Evolutionary conservation across 1,284 basidiomycete species (phyloP).

Genomic region (Paramarasmius palmivorus): DNA sequence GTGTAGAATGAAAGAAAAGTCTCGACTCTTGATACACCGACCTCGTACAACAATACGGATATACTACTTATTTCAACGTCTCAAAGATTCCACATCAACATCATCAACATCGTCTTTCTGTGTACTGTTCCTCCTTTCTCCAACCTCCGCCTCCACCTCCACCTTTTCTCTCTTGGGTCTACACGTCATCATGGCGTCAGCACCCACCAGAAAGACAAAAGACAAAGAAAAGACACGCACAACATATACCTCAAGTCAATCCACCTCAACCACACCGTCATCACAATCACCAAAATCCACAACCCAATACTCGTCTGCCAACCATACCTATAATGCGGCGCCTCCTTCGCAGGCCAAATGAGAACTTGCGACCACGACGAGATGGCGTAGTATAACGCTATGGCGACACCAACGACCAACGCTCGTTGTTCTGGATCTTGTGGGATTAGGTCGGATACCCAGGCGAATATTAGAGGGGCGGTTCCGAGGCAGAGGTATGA

Average conservation of each 20-base stretch:
- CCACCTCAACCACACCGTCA: background rate
- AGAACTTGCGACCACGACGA: slow-evolving; percentile 6
- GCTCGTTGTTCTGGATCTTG: slow-evolving; percentile 19
- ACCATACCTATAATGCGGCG: slow-evolving; percentile 2
- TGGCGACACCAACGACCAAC: slow-evolving; percentile 16
- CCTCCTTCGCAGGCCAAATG: slow-evolving; percentile 1
- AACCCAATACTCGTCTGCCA: slow-evolving; percentile 6
- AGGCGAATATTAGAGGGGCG: slow-evolving; percentile 17
- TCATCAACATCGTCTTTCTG: no score
- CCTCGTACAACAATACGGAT: no score
- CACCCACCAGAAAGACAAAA: background rate
- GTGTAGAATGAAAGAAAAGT: no score
- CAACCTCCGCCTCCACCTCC: background rate
- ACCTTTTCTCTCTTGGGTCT: background rate
- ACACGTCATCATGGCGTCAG: background rate
- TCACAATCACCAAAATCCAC: slow-evolving; percentile 2
- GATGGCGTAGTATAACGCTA: slow-evolving; percentile 1
- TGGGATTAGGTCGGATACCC: slow-evolving; percentile 18
- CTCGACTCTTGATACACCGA: no score
- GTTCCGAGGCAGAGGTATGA: slow-evolving; percentile 16
- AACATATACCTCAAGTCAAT: background rate
- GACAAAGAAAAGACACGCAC: background rate
- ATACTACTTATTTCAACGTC: no score
- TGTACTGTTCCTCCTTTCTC: no score
- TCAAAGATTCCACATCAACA: no score